These are phyloP conservation scores for Marasmius tenuissimus DNA, from an alignment of 1,284 basidiomycete species.

Conservation along the genomic window DNA sequence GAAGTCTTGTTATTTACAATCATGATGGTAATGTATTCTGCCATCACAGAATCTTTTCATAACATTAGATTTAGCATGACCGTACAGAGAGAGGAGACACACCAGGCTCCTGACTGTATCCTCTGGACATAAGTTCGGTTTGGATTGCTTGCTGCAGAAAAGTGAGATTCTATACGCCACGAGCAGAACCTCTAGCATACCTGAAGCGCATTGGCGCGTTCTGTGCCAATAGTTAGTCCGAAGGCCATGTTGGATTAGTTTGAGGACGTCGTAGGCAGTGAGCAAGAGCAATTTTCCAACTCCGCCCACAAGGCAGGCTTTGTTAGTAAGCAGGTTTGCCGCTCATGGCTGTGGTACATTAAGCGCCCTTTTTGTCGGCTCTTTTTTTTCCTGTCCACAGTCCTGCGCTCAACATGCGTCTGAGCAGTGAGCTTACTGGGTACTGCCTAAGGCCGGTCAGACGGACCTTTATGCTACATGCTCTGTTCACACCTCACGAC, in stretches of 20 bases:
- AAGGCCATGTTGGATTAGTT: slow-evolving; percentile 55
- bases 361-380: no score
- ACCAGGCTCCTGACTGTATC: slow-evolving; percentile 79
- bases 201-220: slow-evolving; percentile 71
- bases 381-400: no score
- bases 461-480: no score
- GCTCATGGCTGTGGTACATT: not conserved
- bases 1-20: slow-evolving; percentile 86
- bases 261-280: slow-evolving; percentile 13
- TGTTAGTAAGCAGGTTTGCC: not conserved
- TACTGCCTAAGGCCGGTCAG: no score
- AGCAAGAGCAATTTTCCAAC: slow-evolving; percentile 10
- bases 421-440: no score
- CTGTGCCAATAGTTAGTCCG: slow-evolving; percentile 77
- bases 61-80: slow-evolving; percentile 6
- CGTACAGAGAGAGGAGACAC: slow-evolving; percentile 25
- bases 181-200: slow-evolving; percentile 35
- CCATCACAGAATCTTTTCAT: slow-evolving; percentile 77
- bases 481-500: no score
- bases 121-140: slow-evolving; percentile 75
- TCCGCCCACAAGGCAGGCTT: slow-evolving; percentile 3
- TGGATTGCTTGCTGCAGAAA: slow-evolving; percentile 70
- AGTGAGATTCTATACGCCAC: not conserved
- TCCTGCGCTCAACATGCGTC: no score
- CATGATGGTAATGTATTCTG: slow-evolving; percentile 91